Percentiles rank a stretch among this genome's conserved stretches.
phyloP scores from a whole-genome alignment of 2,329 filamentous ascomycete genomes.

The Colletotrichum lentis region DNA sequence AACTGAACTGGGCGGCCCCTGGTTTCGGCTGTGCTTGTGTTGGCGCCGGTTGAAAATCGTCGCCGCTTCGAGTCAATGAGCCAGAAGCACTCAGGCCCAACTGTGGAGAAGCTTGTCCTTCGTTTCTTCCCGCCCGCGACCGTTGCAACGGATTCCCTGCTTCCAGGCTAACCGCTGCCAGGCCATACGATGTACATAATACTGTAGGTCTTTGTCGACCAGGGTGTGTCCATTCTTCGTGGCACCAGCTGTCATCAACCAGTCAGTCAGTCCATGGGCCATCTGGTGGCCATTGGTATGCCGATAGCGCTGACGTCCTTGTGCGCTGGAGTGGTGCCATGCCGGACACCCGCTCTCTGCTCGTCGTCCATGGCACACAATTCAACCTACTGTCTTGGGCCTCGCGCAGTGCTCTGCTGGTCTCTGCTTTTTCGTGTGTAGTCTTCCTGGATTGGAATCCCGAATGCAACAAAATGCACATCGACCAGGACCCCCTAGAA shows the following conservation, averaged over 20 bases:
- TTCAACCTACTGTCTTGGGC: background rate
- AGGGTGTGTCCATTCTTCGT: slow-evolving; percentile 3
- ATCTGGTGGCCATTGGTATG: background rate
- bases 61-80: slow-evolving; percentile 35
- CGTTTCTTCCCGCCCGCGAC: slow-evolving; percentile 38
- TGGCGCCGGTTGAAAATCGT: slow-evolving; percentile 36
- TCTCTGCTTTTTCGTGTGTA: background rate
- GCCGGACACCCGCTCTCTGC: background rate
- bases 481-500: background rate
- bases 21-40: slow-evolving; percentile 17
- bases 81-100: slow-evolving; percentile 50
- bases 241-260: slow-evolving; percentile 12
- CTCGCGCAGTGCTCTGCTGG: background rate
- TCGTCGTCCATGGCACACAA: background rate
- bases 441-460: background rate
- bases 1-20: slow-evolving; percentile 21
- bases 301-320: slow-evolving; percentile 10
- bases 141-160: slow-evolving; percentile 30
- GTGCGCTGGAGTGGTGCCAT: slow-evolving; percentile 1
- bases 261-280: background rate
- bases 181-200: no score
- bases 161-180: background rate
- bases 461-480: background rate
- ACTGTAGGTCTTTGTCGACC: background rate
- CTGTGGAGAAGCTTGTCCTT: slow-evolving; percentile 45